Conservation (phyloP, 2,329 filamentous ascomycete genomes). For the Verticillium albo-atrum region DNA sequence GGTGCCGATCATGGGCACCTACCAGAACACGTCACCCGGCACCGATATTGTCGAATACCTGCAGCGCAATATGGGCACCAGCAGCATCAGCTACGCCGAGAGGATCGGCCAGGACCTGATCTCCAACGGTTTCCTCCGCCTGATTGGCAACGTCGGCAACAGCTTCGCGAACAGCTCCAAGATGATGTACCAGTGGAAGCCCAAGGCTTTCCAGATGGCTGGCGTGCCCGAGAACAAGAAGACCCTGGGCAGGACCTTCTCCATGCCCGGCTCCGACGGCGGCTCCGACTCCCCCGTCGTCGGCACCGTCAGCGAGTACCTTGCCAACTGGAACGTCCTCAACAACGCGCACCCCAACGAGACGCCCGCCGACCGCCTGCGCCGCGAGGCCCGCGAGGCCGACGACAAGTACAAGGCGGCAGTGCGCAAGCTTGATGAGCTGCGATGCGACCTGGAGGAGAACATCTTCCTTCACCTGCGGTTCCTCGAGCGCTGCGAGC, state of each 20-base stretch:
- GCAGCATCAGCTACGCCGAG: constrained; percentile 86
- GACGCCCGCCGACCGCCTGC: constrained; percentile 79
- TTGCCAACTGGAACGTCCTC: constrained; percentile 88
- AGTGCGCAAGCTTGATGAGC: constrained; percentile 80
- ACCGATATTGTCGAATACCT: constrained; percentile 95
- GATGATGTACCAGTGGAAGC: constrained; percentile 96
- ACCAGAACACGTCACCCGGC: constrained; percentile 86
- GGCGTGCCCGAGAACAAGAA: constrained; percentile 87
- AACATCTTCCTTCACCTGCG: constrained; percentile 87
- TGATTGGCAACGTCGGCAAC: constrained; percentile 91
- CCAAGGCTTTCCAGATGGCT: constrained; percentile 82
- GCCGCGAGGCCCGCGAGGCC: constrained; percentile 81
- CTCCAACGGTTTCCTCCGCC: constrained; percentile 75
- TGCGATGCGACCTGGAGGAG: constrained; percentile 93
- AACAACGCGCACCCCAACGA: constrained; percentile 92
- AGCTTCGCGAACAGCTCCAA: constrained; percentile 96
- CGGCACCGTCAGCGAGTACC: constrained; percentile 80
- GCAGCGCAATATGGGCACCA: constrained; percentile 79
- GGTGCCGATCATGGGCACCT: constrained; percentile 91
- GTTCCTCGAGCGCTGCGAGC: constrained; percentile 95
- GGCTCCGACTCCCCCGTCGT: constrained; percentile 73
- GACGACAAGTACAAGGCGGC: constrained; percentile 91
- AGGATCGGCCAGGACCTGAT: constrained; percentile 92
- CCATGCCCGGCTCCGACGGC: constrained; percentile 53
- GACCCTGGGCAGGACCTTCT: constrained; percentile 68